These are phyloP conservation scores for Linanthus parryae DNA, from an alignment of 148 eudicot species.

Conservation along the genomic window DNA sequence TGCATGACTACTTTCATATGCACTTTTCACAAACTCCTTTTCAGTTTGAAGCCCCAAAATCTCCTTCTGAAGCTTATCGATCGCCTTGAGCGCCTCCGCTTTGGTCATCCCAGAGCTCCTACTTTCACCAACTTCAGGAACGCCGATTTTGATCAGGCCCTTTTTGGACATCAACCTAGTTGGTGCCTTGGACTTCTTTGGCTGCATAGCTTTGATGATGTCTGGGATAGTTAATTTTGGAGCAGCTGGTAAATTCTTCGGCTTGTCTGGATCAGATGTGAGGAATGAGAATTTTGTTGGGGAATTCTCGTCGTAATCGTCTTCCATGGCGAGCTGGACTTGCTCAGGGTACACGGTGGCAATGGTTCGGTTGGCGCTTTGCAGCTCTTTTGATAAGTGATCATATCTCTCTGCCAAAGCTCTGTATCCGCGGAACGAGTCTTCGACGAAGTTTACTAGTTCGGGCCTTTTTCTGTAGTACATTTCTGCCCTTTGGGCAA, in stretches of 20 bases:
- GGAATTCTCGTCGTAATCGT: conserved; percentile 46
- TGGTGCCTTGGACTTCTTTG: conserved; percentile 29
- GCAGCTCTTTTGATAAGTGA: conserved; percentile 67
- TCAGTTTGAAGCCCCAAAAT: conserved; percentile 70
- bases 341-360: conserved; percentile 72
- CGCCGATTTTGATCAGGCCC: conserved; percentile 41
- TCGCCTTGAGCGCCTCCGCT: conserved; percentile 44
- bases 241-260: conserved; percentile 20
- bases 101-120: conserved; percentile 47
- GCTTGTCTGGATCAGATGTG: conserved; percentile 17
- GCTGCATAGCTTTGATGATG: conserved; percentile 25
- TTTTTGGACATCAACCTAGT: conserved; percentile 42
- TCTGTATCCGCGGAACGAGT: conserved; percentile 62
- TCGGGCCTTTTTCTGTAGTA: conserved; percentile 88
- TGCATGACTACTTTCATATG: conserved; percentile 46
- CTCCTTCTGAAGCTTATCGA: conserved; percentile 53
- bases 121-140: conserved; percentile 14
- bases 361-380: conserved; percentile 73
- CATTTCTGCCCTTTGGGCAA: conserved; percentile 82
- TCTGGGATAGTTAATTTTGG: conserved; percentile 36
- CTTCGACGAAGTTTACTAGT: conserved; percentile 64
- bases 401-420: conserved; percentile 88
- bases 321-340: conserved; percentile 46
- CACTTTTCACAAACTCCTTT: conserved; percentile 61
- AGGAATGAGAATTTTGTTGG: conserved; percentile 20